These are phyloP conservation scores for Leishmania gerbilli DNA, from an alignment of 208 protist species.

Conservation along the genomic window DNA sequence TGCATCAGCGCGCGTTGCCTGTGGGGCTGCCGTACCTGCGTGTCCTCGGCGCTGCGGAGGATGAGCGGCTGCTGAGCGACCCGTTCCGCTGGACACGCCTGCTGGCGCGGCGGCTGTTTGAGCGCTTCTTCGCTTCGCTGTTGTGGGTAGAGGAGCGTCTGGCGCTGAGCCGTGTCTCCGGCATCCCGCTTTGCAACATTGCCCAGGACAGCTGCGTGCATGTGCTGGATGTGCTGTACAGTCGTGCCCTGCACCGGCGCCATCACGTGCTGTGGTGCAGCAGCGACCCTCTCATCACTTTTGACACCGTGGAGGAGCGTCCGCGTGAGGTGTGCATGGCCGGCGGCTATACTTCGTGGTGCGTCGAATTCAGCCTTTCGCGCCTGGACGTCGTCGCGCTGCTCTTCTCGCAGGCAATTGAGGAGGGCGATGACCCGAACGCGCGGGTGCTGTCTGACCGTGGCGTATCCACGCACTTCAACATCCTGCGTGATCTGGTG, in stretches of 20 bases:
- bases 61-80: conserved; percentile 84
- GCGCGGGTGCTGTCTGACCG: conserved; percentile 73
- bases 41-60: conserved; percentile 76
- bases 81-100: conserved; percentile 81
- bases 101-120: conserved; percentile 66
- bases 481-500: conserved; percentile 88
- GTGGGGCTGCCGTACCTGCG: conserved; percentile 68
- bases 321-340: conserved; percentile 80
- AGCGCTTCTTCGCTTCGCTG: conserved; percentile 80
- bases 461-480: conserved; percentile 89
- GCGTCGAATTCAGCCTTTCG: conserved; percentile 85
- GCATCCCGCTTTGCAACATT: conserved; percentile 89
- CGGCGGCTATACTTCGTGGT: conserved; percentile 81
- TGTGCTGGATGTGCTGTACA: conserved; percentile 86
- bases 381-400: conserved; percentile 88
- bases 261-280: conserved; percentile 85
- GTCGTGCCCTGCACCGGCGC: conserved; percentile 67
- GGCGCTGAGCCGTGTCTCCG: conserved; percentile 71
- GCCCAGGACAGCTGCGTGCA: conserved; percentile 86
- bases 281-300: conserved; percentile 59
- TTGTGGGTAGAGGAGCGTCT: conserved; percentile 88
- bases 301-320: conserved; percentile 80
- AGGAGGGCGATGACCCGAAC: conserved; percentile 85
- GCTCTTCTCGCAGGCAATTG: conserved; percentile 89
- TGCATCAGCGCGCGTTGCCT: conserved; percentile 72